A percentile compares a stretch with the other conserved stretches of the same genome.
Conservation (phyloP, 1,284 basidiomycete species). For the Anthracocystis walkeri region DNA sequence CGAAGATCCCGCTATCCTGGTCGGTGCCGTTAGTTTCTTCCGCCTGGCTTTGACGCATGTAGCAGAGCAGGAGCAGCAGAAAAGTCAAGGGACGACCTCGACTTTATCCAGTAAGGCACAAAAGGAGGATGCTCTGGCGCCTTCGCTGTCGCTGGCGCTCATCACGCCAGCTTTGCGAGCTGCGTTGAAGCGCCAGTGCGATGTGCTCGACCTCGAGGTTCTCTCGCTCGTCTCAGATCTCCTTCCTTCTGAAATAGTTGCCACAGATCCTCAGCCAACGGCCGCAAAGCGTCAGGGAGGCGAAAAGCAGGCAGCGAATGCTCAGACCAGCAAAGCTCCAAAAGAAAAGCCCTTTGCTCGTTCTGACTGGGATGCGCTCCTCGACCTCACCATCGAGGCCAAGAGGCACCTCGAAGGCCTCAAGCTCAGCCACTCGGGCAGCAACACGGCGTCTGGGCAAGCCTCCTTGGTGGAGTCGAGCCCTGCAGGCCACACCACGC, state of each 20-base stretch:
- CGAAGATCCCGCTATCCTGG: slow-evolving; percentile 57
- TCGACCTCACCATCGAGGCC: slow-evolving; percentile 61
- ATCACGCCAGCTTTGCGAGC: slow-evolving; percentile 60
- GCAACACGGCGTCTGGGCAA: slow-evolving; percentile 8
- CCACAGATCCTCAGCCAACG: slow-evolving; percentile 6
- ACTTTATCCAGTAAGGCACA: slow-evolving; percentile 18
- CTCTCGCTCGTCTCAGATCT: slow-evolving; percentile 61
- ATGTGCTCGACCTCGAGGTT: slow-evolving; percentile 60
- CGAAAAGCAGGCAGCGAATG: slow-evolving; percentile 9
- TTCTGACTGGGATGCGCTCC: slow-evolving; percentile 64
- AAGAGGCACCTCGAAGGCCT: slow-evolving; percentile 60
- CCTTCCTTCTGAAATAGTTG: slow-evolving; percentile 29
- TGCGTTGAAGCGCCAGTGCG: slow-evolving; percentile 59
- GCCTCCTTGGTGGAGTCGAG: slow-evolving; percentile 7
- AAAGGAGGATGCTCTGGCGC: slow-evolving; percentile 56
- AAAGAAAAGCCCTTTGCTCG: slow-evolving; percentile 21
- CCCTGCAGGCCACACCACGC: slow-evolving; percentile 5
- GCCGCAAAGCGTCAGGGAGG: slow-evolving; percentile 9
- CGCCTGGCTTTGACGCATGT: slow-evolving; percentile 53
- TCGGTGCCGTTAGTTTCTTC: slow-evolving; percentile 65
- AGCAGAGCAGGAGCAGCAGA: slow-evolving; percentile 49
- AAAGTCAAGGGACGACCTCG: slow-evolving; percentile 18
- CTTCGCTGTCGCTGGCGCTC: slow-evolving; percentile 57
- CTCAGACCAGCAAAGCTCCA: slow-evolving; percentile 6
- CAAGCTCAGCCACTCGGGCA: slow-evolving; percentile 29